Evolutionary conservation across 2,329 filamentous ascomycete genomes (phyloP).

Genomic region (Aureobasidium subglaciale): DNA sequence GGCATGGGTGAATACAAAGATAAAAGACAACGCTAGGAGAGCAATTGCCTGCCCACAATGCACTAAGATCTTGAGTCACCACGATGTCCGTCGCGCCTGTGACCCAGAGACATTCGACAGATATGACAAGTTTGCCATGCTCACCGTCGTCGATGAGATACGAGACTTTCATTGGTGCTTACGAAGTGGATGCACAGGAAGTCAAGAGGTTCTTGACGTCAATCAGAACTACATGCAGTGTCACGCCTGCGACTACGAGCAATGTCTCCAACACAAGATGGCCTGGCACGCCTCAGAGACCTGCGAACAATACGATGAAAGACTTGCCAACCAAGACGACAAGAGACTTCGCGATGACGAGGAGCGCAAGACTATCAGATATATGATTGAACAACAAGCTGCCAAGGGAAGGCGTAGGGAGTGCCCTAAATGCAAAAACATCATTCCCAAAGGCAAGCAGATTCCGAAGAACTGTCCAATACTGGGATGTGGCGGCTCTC

Average conservation of each 20-base stretch:
- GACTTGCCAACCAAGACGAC: conserved; percentile 22
- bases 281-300: conserved; percentile 35
- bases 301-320: conserved; percentile 33
- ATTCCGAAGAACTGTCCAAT: conserved; percentile 31
- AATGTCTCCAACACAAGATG: conserved; percentile 31
- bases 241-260: no score
- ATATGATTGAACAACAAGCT: conserved; percentile 10
- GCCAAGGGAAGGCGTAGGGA: conserved; percentile 29
- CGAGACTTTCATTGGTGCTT: conserved; percentile 50
- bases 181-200: conserved; percentile 41
- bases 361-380: conserved; percentile 21
- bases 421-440: conserved; percentile 26
- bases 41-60: conserved; percentile 50
- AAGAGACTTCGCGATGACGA: conserved; percentile 15
- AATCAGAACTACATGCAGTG: conserved; percentile 33
- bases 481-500: background rate
- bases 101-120: conserved; percentile 37
- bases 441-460: conserved; percentile 27
- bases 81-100: conserved; percentile 42
- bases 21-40: conserved; percentile 35
- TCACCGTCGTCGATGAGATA: conserved; percentile 37
- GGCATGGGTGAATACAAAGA: conserved; percentile 33
- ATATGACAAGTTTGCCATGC: conserved; percentile 42
- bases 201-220: conserved; percentile 35
- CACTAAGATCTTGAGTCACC: conserved; percentile 34